Conservation (phyloP, 441 rosid genomes). For the Mallotus japonicus region DNA sequence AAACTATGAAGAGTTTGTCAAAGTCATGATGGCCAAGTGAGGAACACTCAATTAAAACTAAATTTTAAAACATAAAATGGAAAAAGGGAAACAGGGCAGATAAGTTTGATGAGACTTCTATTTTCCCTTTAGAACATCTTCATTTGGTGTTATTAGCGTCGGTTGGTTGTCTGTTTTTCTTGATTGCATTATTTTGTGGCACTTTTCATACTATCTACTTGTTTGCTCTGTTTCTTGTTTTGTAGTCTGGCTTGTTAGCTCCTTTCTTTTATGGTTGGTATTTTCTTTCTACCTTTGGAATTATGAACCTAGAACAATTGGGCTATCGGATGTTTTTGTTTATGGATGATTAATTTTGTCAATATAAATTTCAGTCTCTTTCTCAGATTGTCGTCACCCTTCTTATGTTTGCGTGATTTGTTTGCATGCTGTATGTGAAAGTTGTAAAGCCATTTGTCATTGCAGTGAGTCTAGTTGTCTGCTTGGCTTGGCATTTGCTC, state of each 20-base stretch:
- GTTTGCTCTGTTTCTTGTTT: constrained; percentile 28
- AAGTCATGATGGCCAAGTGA: constrained; percentile 60
- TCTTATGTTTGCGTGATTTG: background rate
- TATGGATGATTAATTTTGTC: constrained; percentile 37
- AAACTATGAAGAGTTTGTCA: constrained; percentile 53
- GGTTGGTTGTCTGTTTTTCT: constrained; percentile 29
- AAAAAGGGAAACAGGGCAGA: constrained; percentile 31
- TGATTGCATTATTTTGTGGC: constrained; percentile 32
- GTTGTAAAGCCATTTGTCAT: background rate
- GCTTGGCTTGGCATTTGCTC: background rate
- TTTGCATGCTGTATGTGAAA: background rate
- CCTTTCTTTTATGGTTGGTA: constrained; percentile 15
- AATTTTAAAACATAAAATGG: constrained; percentile 18
- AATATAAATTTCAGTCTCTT: constrained; percentile 10
- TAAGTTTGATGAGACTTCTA: constrained; percentile 33
- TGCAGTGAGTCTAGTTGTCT: background rate
- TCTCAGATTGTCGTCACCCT: background rate
- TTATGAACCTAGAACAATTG: constrained; percentile 33
- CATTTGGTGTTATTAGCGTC: constrained; percentile 30
- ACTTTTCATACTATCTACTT: constrained; percentile 28
- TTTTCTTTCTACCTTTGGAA: constrained; percentile 19
- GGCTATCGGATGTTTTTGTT: constrained; percentile 26
- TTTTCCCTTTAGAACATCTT: constrained; percentile 30
- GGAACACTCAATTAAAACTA: constrained; percentile 30
- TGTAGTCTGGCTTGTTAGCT: constrained; percentile 32